phyloP scores from a whole-genome alignment of 441 rosid genomes.

The Biscutella auriculata region DNA sequence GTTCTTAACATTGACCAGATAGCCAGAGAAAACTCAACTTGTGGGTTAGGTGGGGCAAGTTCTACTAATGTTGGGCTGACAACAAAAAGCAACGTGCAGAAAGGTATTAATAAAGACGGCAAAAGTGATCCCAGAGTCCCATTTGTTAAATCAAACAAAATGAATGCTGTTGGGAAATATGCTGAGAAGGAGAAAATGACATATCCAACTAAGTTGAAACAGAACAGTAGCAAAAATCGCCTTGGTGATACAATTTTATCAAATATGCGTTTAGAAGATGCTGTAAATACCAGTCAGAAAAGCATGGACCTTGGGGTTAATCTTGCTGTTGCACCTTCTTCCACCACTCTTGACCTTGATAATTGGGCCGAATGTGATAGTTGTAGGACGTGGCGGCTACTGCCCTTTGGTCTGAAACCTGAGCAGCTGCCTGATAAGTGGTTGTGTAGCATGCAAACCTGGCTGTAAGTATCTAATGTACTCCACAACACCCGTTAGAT shows the following conservation, averaged over 20 bases:
- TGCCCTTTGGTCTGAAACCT: slow-evolving; percentile 38
- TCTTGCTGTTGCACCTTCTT: slow-evolving; percentile 24
- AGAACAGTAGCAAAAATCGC: slow-evolving; percentile 19
- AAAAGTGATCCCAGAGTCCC: slow-evolving; percentile 12
- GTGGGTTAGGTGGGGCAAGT: slow-evolving; percentile 17
- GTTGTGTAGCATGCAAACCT: slow-evolving; percentile 64
- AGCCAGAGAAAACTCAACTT: slow-evolving; percentile 23
- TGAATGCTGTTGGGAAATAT: slow-evolving; percentile 21
- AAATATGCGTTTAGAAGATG: slow-evolving; percentile 23
- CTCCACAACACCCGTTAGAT: not conserved
- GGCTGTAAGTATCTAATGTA: slow-evolving; percentile 60
- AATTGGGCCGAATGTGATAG: slow-evolving; percentile 59
- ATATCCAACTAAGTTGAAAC: slow-evolving; percentile 22
- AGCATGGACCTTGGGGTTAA: slow-evolving; percentile 19
- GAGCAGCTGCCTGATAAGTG: slow-evolving; percentile 61
- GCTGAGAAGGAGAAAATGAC: slow-evolving; percentile 17
- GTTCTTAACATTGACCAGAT: slow-evolving; percentile 14
- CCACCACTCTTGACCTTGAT: slow-evolving; percentile 26
- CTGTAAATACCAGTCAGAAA: slow-evolving; percentile 14
- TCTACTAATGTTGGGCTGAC: slow-evolving; percentile 19
- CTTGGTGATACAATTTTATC: slow-evolving; percentile 18
- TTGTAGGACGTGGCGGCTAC: slow-evolving; percentile 64
- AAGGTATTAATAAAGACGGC: slow-evolving; percentile 20
- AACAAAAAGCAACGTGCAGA: slow-evolving; percentile 28
- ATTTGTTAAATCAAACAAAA: slow-evolving; percentile 17